Evolutionary conservation across 208 protist genomes (phyloP), one percentile per base, ranked within the genome.

Genomic region (Naegleria gruberi): DNA sequence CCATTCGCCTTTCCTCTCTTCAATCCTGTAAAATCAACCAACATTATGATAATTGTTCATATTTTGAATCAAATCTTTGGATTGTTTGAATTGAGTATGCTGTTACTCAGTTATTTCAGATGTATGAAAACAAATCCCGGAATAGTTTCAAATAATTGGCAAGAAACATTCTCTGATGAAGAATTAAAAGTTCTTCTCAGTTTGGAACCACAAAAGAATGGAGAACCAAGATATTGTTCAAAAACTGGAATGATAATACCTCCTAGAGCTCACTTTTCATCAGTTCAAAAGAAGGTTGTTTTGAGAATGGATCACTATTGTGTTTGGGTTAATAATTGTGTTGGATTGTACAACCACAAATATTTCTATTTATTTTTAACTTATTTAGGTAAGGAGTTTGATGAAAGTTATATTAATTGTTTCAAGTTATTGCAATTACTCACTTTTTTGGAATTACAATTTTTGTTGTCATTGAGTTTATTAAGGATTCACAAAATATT

Each of bases 291-390:
- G 23, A 87, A 87, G 43, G 34, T 30, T 5, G 30, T 87, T 55
- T 19, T 87, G 12, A 47, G 83, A 87, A 87, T 87, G 83, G 83
- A 87, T 87, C 83, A 87, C 30, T 87, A 87, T 87, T 87, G 83
- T 55, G 30, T 87, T 41, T 87, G 83, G 83, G 83, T 87, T 8
- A 87, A 87, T 55, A 87, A 87, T 87, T 65, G 51, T n/a, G 65
- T 87, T 34, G 83, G 83, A 42, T 46, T 55, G 42, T 41, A 23
- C 1, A 87, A 87, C 40, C 83, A 87, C 43, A 87, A 87, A 40
- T 87, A 44, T 55, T 87, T 87, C 43, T 87, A 55, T 41, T 87
- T 87, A 23, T 87, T 87, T 87, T 55, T 87, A 19, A 30, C 42
- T 37, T 77, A 77, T 77, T 77, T 77, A 77, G 65, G 65, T 77